Conservation (phyloP, 345 rosid species). For the Dipteronia sinensis region DNA sequence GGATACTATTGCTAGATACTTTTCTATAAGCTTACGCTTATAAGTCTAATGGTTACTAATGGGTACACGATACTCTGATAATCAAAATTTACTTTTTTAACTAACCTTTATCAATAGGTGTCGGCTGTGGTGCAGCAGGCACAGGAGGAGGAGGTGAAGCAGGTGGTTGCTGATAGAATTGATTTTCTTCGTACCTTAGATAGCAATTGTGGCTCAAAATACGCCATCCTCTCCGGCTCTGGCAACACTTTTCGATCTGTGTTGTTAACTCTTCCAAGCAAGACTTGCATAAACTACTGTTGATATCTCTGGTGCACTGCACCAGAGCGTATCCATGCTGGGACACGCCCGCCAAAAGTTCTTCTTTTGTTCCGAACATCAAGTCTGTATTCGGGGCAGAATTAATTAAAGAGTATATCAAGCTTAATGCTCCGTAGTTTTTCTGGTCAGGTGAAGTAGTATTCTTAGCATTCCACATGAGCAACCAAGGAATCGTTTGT, state of each 20-base stretch:
- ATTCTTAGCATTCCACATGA: not conserved
- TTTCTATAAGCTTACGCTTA: too few species aligned
- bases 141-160: not conserved
- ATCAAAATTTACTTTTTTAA: too few species aligned
- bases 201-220: conserved; percentile 9
- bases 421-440: not conserved
- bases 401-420: not conserved
- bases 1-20: too few species aligned
- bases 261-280: not conserved
- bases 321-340: conserved; percentile 21
- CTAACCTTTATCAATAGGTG: conserved; percentile 26
- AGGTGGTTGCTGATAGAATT: not conserved
- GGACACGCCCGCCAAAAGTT: not conserved
- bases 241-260: not conserved
- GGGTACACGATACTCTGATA: too few species aligned
- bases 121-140: conserved; percentile 15
- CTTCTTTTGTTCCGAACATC: conserved; percentile 1
- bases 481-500: not conserved
- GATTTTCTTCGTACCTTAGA: not conserved
- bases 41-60: too few species aligned
- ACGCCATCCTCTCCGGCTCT: not conserved
- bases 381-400: not conserved
- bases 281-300: not conserved
- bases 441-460: conserved; percentile 3
- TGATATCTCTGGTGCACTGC: conserved; percentile 35